Base-by-base conservation (phyloP, 2,329 filamentous ascomycete species). In the Trichoderma atrobrunneum region DNA sequence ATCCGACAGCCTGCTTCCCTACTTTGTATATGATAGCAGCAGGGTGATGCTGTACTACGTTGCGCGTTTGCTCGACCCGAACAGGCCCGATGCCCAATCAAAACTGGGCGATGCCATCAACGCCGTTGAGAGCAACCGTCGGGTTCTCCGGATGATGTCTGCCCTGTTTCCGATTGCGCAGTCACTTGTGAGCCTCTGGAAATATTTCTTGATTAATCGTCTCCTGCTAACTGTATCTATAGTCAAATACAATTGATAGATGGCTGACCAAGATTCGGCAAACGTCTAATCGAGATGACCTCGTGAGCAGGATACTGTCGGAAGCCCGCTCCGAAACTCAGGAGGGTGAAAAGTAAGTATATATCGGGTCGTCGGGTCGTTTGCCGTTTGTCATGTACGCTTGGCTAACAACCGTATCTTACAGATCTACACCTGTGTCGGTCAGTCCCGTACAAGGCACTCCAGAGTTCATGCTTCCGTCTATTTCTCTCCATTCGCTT, bases 21-120 rank as follows among this genome's bases (percentile, higher is more conserved):
- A 83, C 18, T 85, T 85, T 72, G 80, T 83, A 2, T 85, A 85
- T 74, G 84, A 85, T 69, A 85, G 84, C 73, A 85, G 82, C 63
- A 80, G 84, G 5, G 82, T 85, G 48, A 85, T 86, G 82, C 75
- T 86, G 1, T 85, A 86, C 74, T 85, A 85, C 71, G 79, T 85
- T n/a, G 84, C 82, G 5, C 80, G 83, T 18, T 75, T 85, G 7
- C 77, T 85, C 7, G 82, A 83, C 32, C 78, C 81, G 1, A 78
- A 73, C 36, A 75, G 80, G 16, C 74, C 78, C 1, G 81, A 82
- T 71, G 81, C 81, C 10, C 77, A 80, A 34, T 76, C 77, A 7
- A 80, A 80, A 68, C 79, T 84, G 70, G 77, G 77, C 18, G 81
- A 82, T n/a, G 81, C 81, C 6, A 79, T 84, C 63, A 78, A 78